Evolutionary conservation across 2,329 filamentous ascomycete genomes (phyloP).

Genomic region (Phialemonium atrogriseum): DNA sequence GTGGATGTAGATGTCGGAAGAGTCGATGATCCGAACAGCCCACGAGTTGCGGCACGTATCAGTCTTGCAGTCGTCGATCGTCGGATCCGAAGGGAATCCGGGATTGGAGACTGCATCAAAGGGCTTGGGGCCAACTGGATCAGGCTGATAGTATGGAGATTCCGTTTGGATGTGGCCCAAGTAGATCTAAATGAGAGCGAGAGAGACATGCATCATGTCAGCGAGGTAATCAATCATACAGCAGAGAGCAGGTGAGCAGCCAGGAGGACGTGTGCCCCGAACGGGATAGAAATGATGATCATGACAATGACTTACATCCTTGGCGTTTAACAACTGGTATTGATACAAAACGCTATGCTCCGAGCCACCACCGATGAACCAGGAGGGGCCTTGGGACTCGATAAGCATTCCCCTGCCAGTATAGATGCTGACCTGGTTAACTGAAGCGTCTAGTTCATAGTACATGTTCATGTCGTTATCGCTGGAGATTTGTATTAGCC

Average conservation of each 20-base stretch:
- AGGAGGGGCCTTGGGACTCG: constrained; percentile 21
- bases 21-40: constrained; percentile 47
- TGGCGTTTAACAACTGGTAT: constrained; percentile 37
- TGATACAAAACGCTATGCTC: constrained; percentile 41
- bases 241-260: too few relatives aligned
- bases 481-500: constrained; percentile 26
- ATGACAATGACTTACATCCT: too few relatives aligned
- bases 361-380: constrained; percentile 32
- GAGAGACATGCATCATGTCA: too few relatives aligned
- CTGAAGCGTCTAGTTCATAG: constrained; percentile 2
- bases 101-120: constrained; percentile 14
- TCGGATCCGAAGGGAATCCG: constrained; percentile 5
- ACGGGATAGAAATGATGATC: neutral
- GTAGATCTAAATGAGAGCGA: too few relatives aligned
- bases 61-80: constrained; percentile 11
- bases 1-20: constrained; percentile 39
- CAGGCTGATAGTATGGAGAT: constrained; percentile 38
- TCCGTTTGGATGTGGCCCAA: constrained; percentile 15
- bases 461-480: constrained; percentile 41
- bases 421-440: constrained; percentile 22
- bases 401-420: constrained; percentile 22
- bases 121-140: constrained; percentile 31
- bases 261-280: too few relatives aligned
- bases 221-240: too few relatives aligned
- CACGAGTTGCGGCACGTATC: constrained; percentile 43